Evolutionary conservation across 805 yeast species (phyloP).

Genomic region (Cyberlindnera mycetangii): DNA sequence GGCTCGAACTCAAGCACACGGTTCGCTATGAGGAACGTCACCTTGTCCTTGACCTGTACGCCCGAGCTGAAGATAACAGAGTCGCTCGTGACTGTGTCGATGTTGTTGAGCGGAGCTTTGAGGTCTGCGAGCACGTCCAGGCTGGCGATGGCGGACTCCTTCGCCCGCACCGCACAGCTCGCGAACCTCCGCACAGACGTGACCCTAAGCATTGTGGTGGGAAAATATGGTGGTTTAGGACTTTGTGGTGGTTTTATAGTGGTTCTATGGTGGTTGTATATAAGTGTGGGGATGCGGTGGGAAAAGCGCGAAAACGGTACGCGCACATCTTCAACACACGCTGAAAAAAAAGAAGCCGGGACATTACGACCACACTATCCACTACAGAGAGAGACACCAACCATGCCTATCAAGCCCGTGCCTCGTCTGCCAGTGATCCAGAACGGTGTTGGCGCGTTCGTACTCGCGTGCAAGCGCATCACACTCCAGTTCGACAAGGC

Average conservation of each 20-base stretch:
- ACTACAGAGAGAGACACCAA: background rate
- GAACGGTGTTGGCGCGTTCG: constrained; percentile 74
- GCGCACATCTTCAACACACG: background rate
- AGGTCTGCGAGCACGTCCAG: constrained; percentile 44
- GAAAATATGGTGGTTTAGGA: too few relatives aligned
- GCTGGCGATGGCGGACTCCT: constrained; percentile 33
- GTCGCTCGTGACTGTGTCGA: constrained; percentile 48
- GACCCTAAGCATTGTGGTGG: background rate
- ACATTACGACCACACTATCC: background rate
- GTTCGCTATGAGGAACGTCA: constrained; percentile 48
- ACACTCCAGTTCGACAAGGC: constrained; percentile 85
- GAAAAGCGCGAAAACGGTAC: background rate
- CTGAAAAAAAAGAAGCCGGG: background rate
- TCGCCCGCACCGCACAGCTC: background rate
- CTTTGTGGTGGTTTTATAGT: background rate
- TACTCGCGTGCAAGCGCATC: constrained; percentile 64
- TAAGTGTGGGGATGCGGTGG: background rate
- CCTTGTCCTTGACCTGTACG: constrained; percentile 42
- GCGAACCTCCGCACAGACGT: background rate
- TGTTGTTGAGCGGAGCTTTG: constrained; percentile 45
- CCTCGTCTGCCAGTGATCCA: constrained; percentile 58
- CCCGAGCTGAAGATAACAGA: constrained; percentile 60
- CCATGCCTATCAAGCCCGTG: constrained; percentile 59
- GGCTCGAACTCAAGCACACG: constrained; percentile 60
- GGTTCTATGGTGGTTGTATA: background rate